These are phyloP conservation scores for Clarireedia monteithiana DNA, from an alignment of 2,329 filamentous ascomycete species.

Conservation along the genomic window DNA sequence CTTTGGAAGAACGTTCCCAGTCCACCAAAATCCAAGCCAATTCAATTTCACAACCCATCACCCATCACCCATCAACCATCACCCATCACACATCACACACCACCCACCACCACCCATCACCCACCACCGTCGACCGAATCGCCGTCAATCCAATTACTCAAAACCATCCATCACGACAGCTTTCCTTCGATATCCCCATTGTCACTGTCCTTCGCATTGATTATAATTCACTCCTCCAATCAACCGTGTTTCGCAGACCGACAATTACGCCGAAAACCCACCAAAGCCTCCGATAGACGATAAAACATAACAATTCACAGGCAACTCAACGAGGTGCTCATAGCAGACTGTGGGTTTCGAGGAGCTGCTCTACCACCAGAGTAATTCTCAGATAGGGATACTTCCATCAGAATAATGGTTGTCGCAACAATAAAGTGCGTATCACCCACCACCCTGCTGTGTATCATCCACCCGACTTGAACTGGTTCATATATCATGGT, in stretches of 20 bases:
- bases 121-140: neutral
- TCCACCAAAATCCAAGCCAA: neutral
- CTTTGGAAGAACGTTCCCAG: too few species aligned
- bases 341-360: neutral
- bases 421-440: slow-evolving; percentile 58
- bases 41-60: neutral
- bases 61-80: too few species aligned
- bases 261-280: too few species aligned
- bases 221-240: neutral
- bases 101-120: neutral
- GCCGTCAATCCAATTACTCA: neutral
- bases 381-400: too few species aligned
- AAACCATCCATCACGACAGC: neutral
- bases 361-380: too few species aligned
- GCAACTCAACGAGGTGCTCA: too few species aligned
- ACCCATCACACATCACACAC: too few species aligned
- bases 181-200: neutral
- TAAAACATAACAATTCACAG: too few species aligned
- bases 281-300: neutral
- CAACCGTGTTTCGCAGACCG: too few species aligned
- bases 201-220: neutral
- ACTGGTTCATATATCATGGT: slow-evolving; percentile 5
- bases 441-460: neutral
- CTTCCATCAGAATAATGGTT: slow-evolving; percentile 31
- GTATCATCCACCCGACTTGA: neutral